Percentiles rank a stretch among this genome's conserved stretches.
These are phyloP conservation scores for Isabelozyma heimii DNA, from an alignment of 805 yeast genomes.

Conservation along the genomic window DNA sequence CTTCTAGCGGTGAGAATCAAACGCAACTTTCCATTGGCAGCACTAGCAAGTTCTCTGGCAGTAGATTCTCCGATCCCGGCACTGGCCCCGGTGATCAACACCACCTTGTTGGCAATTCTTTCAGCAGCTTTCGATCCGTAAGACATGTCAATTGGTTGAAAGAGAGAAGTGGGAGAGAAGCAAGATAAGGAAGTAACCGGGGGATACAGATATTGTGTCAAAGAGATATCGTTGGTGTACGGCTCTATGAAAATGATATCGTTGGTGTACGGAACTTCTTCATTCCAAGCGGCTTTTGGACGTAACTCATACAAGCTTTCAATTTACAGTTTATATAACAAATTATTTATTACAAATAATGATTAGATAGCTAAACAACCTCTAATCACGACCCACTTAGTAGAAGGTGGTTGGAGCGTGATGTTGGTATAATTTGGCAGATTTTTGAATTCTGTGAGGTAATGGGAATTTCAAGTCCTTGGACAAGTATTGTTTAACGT, in stretches of 20 bases:
- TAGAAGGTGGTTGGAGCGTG: constrained; percentile 97
- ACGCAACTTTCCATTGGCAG: constrained; percentile 67
- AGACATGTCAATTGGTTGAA: constrained; percentile 42
- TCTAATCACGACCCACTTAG: constrained; percentile 43
- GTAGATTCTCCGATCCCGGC: constrained; percentile 95
- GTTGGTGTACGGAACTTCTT: too few relatives aligned
- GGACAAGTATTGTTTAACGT: constrained; percentile 94
- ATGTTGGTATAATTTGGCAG: constrained; percentile 83
- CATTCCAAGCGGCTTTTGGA: too few relatives aligned
- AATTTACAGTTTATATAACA: constrained; percentile 3
- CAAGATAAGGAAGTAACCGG: not conserved
- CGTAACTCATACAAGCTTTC: not conserved
- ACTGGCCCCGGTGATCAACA: constrained; percentile 94
- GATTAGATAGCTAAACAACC: constrained; percentile 3
- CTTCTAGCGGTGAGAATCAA: constrained; percentile 80
- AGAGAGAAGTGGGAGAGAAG: not conserved
- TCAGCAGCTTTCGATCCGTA: constrained; percentile 73
- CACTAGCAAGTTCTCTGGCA: constrained; percentile 79
- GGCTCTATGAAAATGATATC: too few relatives aligned
- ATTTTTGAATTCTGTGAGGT: constrained; percentile 98
- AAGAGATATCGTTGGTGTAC: too few relatives aligned
- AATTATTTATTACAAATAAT: constrained; percentile 3
- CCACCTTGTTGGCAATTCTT: constrained; percentile 74
- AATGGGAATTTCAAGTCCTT: constrained; percentile 99
- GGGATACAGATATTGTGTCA: not conserved